phyloP scores from a whole-genome alignment of 768 basidiomycete species.

The Termitomyces sp. region DNA sequence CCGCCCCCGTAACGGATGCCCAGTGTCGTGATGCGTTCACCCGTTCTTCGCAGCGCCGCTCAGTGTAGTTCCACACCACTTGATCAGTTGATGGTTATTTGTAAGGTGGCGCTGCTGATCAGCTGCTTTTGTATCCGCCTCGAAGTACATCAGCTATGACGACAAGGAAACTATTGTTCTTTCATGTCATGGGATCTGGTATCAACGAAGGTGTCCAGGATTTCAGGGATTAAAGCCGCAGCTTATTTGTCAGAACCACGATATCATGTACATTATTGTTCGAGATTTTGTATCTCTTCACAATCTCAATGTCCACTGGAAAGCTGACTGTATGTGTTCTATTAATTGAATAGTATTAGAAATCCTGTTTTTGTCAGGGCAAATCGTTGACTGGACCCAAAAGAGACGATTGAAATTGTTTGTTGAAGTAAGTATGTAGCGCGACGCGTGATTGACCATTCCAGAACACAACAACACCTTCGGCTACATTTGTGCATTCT shows the following conservation, averaged over 20 bases:
- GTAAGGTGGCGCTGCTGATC: slow-evolving; percentile 28
- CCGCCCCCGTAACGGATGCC: slow-evolving; percentile 3
- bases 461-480: not conserved
- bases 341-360: no score
- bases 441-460: slow-evolving; percentile 25
- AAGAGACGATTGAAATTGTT: slow-evolving; percentile 6
- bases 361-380: not conserved
- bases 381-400: not conserved
- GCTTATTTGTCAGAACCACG: no score
- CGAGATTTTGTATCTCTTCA: not conserved
- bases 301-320: not conserved
- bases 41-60: slow-evolving; percentile 11
- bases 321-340: not conserved
- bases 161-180: not conserved
- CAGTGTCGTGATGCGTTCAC: slow-evolving; percentile 4
- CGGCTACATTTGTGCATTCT: not conserved
- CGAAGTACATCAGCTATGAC: no score
- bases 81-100: slow-evolving; percentile 37
- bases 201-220: no score
- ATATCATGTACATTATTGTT: not conserved
- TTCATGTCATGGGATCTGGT: no score
- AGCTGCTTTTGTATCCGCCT: not conserved
- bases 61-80: slow-evolving; percentile 19
- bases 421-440: no score
- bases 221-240: no score